phyloP scores from a whole-genome alignment of 2,329 filamentous ascomycete genomes.

The Colletotrichum scovillei region DNA sequence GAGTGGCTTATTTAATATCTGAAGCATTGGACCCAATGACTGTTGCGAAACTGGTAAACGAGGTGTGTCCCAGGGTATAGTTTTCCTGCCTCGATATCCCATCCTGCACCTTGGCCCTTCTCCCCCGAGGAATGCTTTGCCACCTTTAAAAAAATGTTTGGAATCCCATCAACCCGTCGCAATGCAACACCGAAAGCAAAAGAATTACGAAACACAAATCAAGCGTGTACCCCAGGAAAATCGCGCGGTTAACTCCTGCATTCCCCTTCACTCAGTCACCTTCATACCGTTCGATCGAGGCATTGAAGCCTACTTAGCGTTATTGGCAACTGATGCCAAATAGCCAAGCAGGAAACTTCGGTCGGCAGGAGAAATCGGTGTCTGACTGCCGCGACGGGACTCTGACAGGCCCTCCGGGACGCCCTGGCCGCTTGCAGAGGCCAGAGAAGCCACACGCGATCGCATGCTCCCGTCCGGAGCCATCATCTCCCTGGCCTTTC shows the following conservation, averaged over 20 bases:
- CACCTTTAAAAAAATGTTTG: conserved; percentile 9
- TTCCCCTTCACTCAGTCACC: not conserved
- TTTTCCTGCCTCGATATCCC: conserved; percentile 24
- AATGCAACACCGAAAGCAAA: conserved; percentile 13
- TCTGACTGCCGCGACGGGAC: conserved; percentile 60
- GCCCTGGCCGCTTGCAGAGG: conserved; percentile 51
- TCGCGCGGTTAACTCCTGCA: not conserved
- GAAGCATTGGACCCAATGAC: conserved; percentile 6
- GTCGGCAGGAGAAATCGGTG: conserved; percentile 74
- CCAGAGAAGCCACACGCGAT: conserved; percentile 57
- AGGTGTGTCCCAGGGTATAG: conserved; percentile 30
- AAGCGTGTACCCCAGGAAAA: not conserved
- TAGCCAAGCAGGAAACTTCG: conserved; percentile 83
- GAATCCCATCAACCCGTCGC: conserved; percentile 15
- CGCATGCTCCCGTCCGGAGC: conserved; percentile 40
- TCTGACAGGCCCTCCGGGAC: conserved; percentile 39
- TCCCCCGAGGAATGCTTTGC: conserved; percentile 12
- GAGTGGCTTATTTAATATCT: not conserved
- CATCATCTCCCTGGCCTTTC: conserved; percentile 45
- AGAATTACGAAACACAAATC: not conserved
- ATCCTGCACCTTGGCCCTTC: conserved; percentile 13
- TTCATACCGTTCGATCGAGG: not conserved
- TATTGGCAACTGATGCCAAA: conserved; percentile 67
- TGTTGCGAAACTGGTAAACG: conserved; percentile 21
- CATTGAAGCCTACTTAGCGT: conserved; percentile 33